These are phyloP conservation scores for Coniochaeta pulveracea DNA, from an alignment of 2,329 filamentous ascomycete genomes.

Conservation along the genomic window DNA sequence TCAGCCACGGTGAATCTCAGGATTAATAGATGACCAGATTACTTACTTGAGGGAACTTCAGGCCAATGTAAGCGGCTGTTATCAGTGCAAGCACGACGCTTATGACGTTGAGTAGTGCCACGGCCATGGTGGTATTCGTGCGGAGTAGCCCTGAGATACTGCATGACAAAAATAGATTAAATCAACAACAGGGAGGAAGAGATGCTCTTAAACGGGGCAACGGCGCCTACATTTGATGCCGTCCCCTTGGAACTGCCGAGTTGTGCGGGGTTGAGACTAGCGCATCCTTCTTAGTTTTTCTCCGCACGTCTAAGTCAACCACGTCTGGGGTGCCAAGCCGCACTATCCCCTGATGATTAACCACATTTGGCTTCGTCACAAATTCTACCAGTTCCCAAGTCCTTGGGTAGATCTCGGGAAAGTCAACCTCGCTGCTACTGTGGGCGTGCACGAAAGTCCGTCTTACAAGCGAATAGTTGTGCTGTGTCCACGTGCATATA, in stretches of 20 bases:
- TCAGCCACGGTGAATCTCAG: background rate
- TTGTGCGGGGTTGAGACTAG: too few relatives aligned
- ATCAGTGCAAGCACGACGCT: background rate
- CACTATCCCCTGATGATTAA: too few relatives aligned
- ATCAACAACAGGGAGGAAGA: background rate
- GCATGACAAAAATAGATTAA: background rate
- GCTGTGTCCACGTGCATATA: too few relatives aligned
- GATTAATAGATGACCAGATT: background rate
- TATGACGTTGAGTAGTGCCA: background rate
- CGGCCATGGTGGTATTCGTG: background rate
- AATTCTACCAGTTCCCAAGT: too few relatives aligned
- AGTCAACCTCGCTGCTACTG: too few relatives aligned
- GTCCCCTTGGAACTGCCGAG: background rate
- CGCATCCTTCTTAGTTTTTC: slow-evolving; percentile 2
- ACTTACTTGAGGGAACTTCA: background rate
- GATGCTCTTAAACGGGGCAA: background rate
- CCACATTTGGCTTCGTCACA: too few relatives aligned
- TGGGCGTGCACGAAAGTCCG: too few relatives aligned
- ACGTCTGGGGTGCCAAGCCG: too few relatives aligned
- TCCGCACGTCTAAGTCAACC: slow-evolving; percentile 1
- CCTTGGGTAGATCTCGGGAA: too few relatives aligned
- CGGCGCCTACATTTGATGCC: background rate
- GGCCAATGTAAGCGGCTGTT: slow-evolving; percentile 1
- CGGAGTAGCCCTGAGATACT: background rate
- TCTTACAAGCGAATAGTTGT: too few relatives aligned